phyloP scores from a whole-genome alignment of 371 early-diverging fungal genomes.

The Zychaea mexicana region DNA sequence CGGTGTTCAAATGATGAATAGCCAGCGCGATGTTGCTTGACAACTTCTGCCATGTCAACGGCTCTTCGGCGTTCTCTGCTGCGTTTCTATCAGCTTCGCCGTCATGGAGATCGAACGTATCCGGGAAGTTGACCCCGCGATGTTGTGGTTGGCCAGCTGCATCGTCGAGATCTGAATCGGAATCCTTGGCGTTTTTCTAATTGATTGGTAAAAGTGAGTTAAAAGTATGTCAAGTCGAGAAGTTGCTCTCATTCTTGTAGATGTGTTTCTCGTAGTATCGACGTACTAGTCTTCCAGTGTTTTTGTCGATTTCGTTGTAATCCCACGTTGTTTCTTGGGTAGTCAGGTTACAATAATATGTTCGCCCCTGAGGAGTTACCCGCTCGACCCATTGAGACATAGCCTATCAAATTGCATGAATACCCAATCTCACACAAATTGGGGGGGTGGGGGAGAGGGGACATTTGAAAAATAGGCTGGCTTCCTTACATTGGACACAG shows the following conservation, averaged over 20 bases:
- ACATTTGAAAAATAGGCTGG: not conserved
- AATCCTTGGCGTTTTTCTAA: conserved; percentile 5
- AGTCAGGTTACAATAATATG: conserved; percentile 78
- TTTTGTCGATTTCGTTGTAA: conserved; percentile 37
- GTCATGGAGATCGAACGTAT: not conserved
- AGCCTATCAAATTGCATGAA: not conserved
- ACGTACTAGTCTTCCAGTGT: not conserved
- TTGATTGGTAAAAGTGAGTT: not conserved
- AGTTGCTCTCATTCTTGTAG: no score
- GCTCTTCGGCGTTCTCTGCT: conserved; percentile 10
- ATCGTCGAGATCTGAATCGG: conserved; percentile 9
- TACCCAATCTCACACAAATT: not conserved
- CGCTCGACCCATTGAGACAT: conserved; percentile 50
- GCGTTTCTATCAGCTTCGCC: conserved; percentile 2
- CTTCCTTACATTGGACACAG: not conserved
- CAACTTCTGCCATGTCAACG: conserved; percentile 35
- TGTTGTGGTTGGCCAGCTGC: conserved; percentile 1
- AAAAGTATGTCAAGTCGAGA: not conserved
- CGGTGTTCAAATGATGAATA: conserved; percentile 37
- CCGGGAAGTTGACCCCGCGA: conserved; percentile 1
- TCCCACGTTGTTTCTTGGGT: conserved; percentile 82
- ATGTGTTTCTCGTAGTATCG: not conserved
- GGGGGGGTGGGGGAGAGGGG: not conserved
- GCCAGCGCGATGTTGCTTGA: conserved; percentile 52
- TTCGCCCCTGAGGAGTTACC: conserved; percentile 61